A percentile compares a stretch with the other conserved stretches of the same genome.
phyloP scores from a whole-genome alignment of 23 red algal species.

The Cyanidiococcus yangmingshanensis region DNA sequence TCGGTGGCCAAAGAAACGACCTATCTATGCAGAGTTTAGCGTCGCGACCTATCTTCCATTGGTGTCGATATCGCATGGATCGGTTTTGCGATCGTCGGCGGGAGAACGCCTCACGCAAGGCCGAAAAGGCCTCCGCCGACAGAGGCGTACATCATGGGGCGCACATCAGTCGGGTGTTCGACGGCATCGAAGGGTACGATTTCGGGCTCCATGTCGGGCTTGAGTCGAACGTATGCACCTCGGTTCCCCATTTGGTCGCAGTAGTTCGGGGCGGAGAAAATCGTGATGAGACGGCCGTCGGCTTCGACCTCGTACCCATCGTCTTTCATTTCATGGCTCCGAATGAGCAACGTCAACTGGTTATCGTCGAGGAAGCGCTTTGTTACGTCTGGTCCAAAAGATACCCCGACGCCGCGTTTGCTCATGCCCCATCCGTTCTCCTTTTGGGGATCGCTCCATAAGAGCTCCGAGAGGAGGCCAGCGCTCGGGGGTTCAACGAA shows the following conservation, averaged over 20 bases:
- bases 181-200: conserved; percentile 71
- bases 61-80: too few relatives aligned
- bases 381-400: conserved; percentile 97
- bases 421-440: conserved; percentile 69
- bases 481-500: conserved; percentile 65
- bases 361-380: conserved; percentile 80
- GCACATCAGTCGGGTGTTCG: conserved; percentile 64
- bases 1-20: too few relatives aligned
- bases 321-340: conserved; percentile 98
- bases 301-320: conserved; percentile 92
- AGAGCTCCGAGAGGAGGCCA: conserved; percentile 91
- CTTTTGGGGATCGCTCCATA: conserved; percentile 95
- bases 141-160: conserved; percentile 73
- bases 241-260: conserved; percentile 94
- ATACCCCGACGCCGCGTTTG: conserved; percentile 89
- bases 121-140: not conserved
- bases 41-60: too few relatives aligned
- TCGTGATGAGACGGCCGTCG: conserved; percentile 81
- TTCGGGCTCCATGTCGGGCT: conserved; percentile 56
- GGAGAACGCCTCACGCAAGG: not conserved
- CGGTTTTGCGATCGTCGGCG: too few relatives aligned
- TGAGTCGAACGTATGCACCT: conserved; percentile 77
- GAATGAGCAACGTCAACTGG: conserved; percentile 63
- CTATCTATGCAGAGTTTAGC: too few relatives aligned
- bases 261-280: conserved; percentile 99